Base-by-base conservation (phyloP, 768 basidiomycete species). In the Galerina sulciceps region DNA sequence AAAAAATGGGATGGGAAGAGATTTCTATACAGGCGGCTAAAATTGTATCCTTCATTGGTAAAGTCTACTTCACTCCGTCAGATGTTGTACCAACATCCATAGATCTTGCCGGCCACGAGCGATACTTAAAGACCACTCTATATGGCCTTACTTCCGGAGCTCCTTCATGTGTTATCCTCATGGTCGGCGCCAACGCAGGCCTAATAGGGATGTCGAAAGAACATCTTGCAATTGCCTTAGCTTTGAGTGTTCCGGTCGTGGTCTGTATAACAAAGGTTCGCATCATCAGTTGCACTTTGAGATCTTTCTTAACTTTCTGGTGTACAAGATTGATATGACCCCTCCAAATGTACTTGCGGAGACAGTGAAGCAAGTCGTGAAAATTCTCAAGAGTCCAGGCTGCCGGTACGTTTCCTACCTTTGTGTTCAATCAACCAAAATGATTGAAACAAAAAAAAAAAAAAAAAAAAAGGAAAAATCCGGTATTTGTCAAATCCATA, bases 21-120 rank as follows among this genome's bases (percentile, higher is more conserved):
- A 98, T 99, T 18, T 93, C 94, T 36, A 74, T 86, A 18, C 85
- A 89, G 65, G 89, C 93, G 0, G 88, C 93, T 17, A 99, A 99
- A 76, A 93, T 99, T 13, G 86, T 98, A 46, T 92, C 91, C 20
- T 99, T 99, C 71, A 96, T 92, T 63, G 92, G 91, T 89, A 60
- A 47, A 43, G 23, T 47, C 20, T 23, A 53, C 51, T 53, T n/a
- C 37, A 23, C 9, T 43, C 2, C 10, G 51, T 49, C 41, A 35
- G 46, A 40, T n/a, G 38, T 36, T 8, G 11, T 43, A 37, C 42
- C 61, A 53, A 34, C 22, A 34, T 36, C 14, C 14, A 4, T 45
- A 93, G 96, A 99, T 73, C 78, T 99, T 38, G 97, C 97, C 41
- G 97, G 97, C 1, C 97, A 99, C 67, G 96, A 98, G 75, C 82